phyloP scores from a whole-genome alignment of 2,329 filamentous ascomycete species.

The Xylariaceae sp. region DNA sequence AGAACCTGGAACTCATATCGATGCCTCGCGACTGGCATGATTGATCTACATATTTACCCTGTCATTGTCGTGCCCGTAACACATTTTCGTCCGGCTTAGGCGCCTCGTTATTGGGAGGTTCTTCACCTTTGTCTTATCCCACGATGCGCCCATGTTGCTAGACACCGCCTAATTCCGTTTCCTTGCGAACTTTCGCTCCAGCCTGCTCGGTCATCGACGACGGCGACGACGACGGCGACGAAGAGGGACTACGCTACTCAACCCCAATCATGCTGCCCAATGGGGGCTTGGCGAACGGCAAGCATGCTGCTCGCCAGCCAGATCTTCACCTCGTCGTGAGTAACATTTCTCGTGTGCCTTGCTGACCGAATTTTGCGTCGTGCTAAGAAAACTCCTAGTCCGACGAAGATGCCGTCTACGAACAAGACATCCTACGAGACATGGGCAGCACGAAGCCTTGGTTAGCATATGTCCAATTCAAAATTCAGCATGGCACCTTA shows the following conservation, averaged over 20 bases:
- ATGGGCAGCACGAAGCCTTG: constrained; percentile 84
- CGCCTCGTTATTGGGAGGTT: constrained; percentile 5
- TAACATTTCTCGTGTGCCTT: not conserved
- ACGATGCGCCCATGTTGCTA: constrained; percentile 21
- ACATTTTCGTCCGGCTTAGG: not conserved
- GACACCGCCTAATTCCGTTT: constrained; percentile 10
- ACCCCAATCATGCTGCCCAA: constrained; percentile 30
- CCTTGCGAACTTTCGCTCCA: constrained; percentile 20
- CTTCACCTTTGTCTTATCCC: constrained; percentile 1
- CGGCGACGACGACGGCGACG: constrained; percentile 11
- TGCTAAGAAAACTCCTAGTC: constrained; percentile 44
- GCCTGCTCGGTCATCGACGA: constrained; percentile 19
- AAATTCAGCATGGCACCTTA: constrained; percentile 75
- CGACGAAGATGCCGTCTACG: constrained; percentile 89
- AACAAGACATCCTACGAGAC: constrained; percentile 88
- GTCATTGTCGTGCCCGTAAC: not conserved
- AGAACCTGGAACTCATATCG: too few relatives aligned
- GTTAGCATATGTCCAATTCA: constrained; percentile 90
- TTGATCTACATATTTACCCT: not conserved
- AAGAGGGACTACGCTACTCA: constrained; percentile 5
- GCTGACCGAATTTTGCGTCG: constrained; percentile 2
- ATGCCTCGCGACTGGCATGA: constrained; percentile 13
- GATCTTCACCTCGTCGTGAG: constrained; percentile 46
- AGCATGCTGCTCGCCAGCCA: constrained; percentile 33
- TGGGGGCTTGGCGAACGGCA: constrained; percentile 29